Percentiles rank a stretch among this genome's conserved stretches.
phyloP scores from a whole-genome alignment of 176 grass and related monocot species.

The Tillandsia fasciculata region DNA sequence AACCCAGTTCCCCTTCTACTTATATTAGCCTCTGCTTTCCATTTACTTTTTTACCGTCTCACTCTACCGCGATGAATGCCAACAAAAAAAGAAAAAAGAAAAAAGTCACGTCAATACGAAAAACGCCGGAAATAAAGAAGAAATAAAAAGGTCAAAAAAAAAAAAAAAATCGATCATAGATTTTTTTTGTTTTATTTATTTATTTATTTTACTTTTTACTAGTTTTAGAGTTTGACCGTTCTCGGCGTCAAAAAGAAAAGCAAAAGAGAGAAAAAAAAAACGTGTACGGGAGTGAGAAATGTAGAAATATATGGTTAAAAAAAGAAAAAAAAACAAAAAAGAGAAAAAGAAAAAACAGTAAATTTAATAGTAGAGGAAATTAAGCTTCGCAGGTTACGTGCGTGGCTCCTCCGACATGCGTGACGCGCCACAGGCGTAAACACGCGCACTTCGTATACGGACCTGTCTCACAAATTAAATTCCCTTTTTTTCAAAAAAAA shows the following conservation, averaged over 20 bases:
- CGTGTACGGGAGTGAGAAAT: background rate
- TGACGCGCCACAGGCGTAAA: background rate
- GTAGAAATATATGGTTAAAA: background rate
- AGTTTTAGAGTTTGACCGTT: no score
- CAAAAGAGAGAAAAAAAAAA: background rate
- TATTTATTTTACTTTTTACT: no score
- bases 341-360: slow-evolving; percentile 10
- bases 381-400: background rate
- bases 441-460: background rate
- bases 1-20: background rate
- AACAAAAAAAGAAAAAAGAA: background rate
- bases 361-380: background rate
- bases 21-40: slow-evolving; percentile 14
- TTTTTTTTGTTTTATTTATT: no score
- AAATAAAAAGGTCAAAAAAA: slow-evolving; percentile 5
- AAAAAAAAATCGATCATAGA: background rate
- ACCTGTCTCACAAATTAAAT: background rate
- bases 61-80: slow-evolving; percentile 17
- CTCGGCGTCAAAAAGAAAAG: no score
- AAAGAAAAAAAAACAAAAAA: slow-evolving; percentile 2
- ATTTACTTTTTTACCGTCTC: slow-evolving; percentile 14
- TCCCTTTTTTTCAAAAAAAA: no score
- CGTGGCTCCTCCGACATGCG: background rate
- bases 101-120: slow-evolving; percentile 17
- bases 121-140: slow-evolving; percentile 13